Percentiles rank a stretch among this genome's conserved stretches.
These are phyloP conservation scores for Kwoniella heveanensis DNA, from an alignment of 768 basidiomycete species.

Conservation along the genomic window DNA sequence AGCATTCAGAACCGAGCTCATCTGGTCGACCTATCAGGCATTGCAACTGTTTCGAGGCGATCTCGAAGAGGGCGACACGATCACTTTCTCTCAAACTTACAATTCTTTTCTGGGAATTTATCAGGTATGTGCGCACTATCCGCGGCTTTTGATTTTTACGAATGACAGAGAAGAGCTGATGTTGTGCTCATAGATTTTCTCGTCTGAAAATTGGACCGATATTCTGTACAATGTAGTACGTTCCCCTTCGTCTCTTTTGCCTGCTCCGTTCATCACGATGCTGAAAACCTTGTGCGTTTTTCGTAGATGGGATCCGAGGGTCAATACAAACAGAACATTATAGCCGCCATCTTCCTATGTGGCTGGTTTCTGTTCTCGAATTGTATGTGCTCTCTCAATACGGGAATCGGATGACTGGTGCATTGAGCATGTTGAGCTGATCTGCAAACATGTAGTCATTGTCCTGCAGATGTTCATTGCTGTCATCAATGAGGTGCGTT, in stretches of 20 bases:
- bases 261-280: constrained; percentile 32
- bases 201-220: constrained; percentile 78
- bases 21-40: constrained; percentile 45
- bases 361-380: constrained; percentile 90
- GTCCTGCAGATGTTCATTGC: constrained; percentile 95
- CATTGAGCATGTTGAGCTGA: background rate
- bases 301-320: constrained; percentile 65
- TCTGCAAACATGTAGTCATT: constrained; percentile 65
- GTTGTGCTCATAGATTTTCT: constrained; percentile 65
- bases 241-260: background rate
- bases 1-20: too few relatives aligned
- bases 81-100: constrained; percentile 81
- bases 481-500: constrained; percentile 75
- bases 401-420: background rate
- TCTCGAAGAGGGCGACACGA: constrained; percentile 59
- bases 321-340: constrained; percentile 67
- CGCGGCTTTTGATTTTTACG: too few relatives aligned
- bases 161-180: constrained; percentile 43
- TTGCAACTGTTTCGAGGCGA: constrained; percentile 87
- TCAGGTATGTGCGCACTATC: background rate
- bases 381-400: constrained; percentile 63
- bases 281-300: constrained; percentile 65
- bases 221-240: constrained; percentile 37
- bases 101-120: constrained; percentile 85
- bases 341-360: constrained; percentile 72